Base-by-base conservation (phyloP, 148 eudicot genomes). In the Pharnaceum exiguum region DNA sequence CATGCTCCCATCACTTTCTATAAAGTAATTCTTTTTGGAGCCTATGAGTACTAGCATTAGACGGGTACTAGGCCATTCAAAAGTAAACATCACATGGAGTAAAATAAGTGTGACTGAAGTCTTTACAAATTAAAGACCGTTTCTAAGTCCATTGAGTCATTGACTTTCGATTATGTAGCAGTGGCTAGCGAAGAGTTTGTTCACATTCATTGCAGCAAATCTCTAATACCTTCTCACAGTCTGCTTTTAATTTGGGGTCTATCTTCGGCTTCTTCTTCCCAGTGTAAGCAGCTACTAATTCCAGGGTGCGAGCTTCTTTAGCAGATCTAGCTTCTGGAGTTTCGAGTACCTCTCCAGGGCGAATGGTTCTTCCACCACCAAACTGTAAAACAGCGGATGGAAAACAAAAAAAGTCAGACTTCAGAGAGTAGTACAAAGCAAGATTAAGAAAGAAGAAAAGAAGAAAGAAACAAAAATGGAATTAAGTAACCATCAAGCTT, bases 331-430 rank as follows among this genome's bases (percentile, higher is more conserved):
- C 85, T 68, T 90, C 93, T 11, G 60, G 71, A 51, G 83, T 74
- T 70, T 87, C 97, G 44, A 90, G 85, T 47, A 51, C 72, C 43
- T 90, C 85, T 44, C 97, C 97, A 16, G 93, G 95, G 36, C 77
- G 89, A 74, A 90, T 70, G 65, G 39, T 78, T 81, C 78, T 84
- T 60, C 95, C 97, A 42, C 97, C 97, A 46, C 97, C 97, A 73
- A 52, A 90, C 95, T 90, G 74, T 23, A 65, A 46, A 69, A 25
- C 35, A 55, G 36, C 17, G 35, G 29, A 29, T 15, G 18, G 27
- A 58, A 32, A 60, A n/a, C 19, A 46, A 21, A 17, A 38, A 36
- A 47, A 47, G 38, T 2, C 3, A n/a, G 19, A 23, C 49, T 16
- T 30, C 7, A 37, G 44, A 54, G 2, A 22, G 27, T 44, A 19